Base-by-base conservation (phyloP, 2,329 filamentous ascomycete genomes). In the Rhexocercosporidium sp. region DNA sequence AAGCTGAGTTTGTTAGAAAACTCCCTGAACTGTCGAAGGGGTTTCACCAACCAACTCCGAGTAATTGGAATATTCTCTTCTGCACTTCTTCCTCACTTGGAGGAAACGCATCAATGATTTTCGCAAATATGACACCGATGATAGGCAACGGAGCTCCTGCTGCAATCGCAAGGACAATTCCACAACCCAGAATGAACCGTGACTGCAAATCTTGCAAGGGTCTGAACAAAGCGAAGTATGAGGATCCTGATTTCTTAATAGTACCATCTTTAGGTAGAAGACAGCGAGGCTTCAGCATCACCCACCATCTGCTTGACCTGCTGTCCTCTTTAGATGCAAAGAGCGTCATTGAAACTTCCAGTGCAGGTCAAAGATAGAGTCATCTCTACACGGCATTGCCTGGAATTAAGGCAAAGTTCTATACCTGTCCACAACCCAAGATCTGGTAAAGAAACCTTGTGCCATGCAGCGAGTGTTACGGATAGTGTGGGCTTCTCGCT, bases 71-170 rank as follows among this genome's bases (percentile, higher is more conserved):
- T 3, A 85, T 74, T n/a, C 80, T 74, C 3, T 71, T 72, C 18
- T 73, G 74, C 1, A 85, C 75, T 59, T 82, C 81, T 62, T 81
- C 75, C 70, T 82, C 79, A 37, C 77, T 70, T 0, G 83, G 84
- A 41, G 83, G 84, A 64, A 85, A 85, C 67, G 86, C 81, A 74
- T 90, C 86, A 69, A 90, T 81, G 6, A 90, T 83, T 76, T 89
- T 80, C 64, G 88, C 87, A 71, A 90, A 90, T 62, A 90, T 80
- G 67, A 90, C 86, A 62, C 85, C 88, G 73, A 90, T 85, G 22
- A 90, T 79, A 16, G 88, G 88, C 65, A 90, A 88, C 0, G 88
- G 88, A 3, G 87, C 82, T 56, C 88, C 88, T n/a, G 87, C 84
- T 29, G 82, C 85, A 53, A 86, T 84, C 62, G 86, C 83, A 63